These are phyloP conservation scores for Paraphaeosphaeria minitans DNA, from an alignment of 2,329 filamentous ascomycete genomes.

Conservation along the genomic window DNA sequence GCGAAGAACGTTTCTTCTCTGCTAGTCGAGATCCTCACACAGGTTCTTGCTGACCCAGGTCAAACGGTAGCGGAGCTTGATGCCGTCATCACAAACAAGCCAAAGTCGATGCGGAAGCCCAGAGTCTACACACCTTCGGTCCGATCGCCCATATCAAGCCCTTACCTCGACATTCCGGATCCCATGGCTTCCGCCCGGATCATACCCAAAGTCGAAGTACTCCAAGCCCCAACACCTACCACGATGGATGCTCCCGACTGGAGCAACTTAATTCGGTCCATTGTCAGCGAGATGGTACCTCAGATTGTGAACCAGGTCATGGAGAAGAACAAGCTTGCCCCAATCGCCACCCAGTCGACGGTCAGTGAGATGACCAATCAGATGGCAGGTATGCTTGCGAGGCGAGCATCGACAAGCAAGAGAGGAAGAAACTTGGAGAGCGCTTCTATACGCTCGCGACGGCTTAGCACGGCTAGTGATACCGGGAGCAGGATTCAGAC, in stretches of 20 bases:
- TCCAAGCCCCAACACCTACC: conserved; percentile 7
- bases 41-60: conserved; percentile 26
- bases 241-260: conserved; percentile 28
- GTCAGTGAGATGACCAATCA: conserved; percentile 38
- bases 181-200: conserved; percentile 13
- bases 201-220: conserved; percentile 12
- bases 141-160: conserved; percentile 20
- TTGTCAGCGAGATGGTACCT: conserved; percentile 41
- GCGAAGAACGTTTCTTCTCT: conserved; percentile 32
- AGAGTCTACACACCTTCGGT: conserved; percentile 8
- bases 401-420: conserved; percentile 32
- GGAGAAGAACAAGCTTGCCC: conserved; percentile 30
- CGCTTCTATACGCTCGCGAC: conserved; percentile 28
- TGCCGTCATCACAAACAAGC: conserved; percentile 21
- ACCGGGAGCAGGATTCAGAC: conserved; percentile 37
- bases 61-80: conserved; percentile 37
- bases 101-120: conserved; percentile 4
- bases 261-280: conserved; percentile 36
- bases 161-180: conserved; percentile 24
- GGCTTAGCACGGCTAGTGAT: conserved; percentile 37
- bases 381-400: conserved; percentile 34
- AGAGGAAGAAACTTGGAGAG: conserved; percentile 33
- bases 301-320: conserved; percentile 41
- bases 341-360: conserved; percentile 24
- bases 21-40: conserved; percentile 33